These are phyloP conservation scores for Cyclocybe cylindracea DNA, from an alignment of 768 basidiomycete genomes.

Conservation along the genomic window DNA sequence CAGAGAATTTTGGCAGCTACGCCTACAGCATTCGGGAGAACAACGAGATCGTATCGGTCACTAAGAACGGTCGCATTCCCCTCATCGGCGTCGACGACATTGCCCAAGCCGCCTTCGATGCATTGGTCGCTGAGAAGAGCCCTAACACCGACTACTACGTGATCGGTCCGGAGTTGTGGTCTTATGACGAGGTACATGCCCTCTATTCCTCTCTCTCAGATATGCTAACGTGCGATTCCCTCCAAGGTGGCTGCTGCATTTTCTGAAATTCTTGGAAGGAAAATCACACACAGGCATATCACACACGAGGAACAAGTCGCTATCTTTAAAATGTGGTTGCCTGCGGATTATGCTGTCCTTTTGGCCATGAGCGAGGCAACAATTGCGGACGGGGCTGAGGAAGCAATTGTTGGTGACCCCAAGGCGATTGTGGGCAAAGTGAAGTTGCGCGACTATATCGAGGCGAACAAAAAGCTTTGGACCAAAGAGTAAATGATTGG, in stretches of 20 bases:
- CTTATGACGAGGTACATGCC: constrained; percentile 6
- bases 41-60: constrained; percentile 14
- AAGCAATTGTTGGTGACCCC: too few species aligned
- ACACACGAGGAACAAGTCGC: too few species aligned
- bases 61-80: constrained; percentile 19
- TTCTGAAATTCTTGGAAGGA: too few species aligned
- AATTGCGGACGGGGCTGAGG: too few species aligned
- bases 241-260: constrained; percentile 14
- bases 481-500: neutral
- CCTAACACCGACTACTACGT: constrained; percentile 1
- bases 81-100: constrained; percentile 24
- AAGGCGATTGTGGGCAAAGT: constrained; percentile 1
- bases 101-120: constrained; percentile 25
- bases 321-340: too few species aligned
- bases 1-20: constrained; percentile 1
- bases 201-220: too few species aligned
- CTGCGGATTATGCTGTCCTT: too few species aligned
- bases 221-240: too few species aligned
- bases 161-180: constrained; percentile 5
- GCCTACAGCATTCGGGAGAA: constrained; percentile 2
- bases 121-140: constrained; percentile 16
- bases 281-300: too few species aligned
- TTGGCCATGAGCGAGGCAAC: too few species aligned
- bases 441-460: constrained; percentile 20
- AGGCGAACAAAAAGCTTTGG: constrained; percentile 16